A percentile compares a stretch with the other conserved stretches of the same genome.
Evolutionary conservation across 2,329 filamentous ascomycete genomes (phyloP).

Genomic region (Calonectria pteridis): DNA sequence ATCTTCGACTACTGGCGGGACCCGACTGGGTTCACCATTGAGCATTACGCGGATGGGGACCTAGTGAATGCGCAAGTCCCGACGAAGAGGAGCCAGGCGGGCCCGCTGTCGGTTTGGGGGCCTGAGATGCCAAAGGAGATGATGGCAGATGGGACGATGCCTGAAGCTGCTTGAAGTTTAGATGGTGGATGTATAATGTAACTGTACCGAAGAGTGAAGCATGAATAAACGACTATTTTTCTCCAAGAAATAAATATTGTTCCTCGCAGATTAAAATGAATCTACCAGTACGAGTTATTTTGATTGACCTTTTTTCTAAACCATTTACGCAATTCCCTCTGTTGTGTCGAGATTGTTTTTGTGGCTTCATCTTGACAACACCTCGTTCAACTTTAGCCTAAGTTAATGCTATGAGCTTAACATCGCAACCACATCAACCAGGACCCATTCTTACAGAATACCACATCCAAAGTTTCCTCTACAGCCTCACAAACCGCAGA

Average conservation of each 20-base stretch:
- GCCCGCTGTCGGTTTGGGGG: slow-evolving; percentile 7
- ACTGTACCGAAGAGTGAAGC: not conserved
- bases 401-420: too few species aligned
- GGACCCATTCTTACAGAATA: too few species aligned
- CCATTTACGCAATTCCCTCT: too few species aligned
- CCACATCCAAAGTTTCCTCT: too few species aligned
- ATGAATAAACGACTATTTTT: not conserved
- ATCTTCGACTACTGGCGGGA: slow-evolving; percentile 22
- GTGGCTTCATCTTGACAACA: too few species aligned
- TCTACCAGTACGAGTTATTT: too few species aligned
- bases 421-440: too few species aligned
- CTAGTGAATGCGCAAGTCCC: slow-evolving; percentile 58
- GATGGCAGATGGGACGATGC: not conserved
- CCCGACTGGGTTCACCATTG: slow-evolving; percentile 51
- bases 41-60: slow-evolving; percentile 74
- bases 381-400: too few species aligned
- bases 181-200: not conserved
- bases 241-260: not conserved
- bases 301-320: too few species aligned
- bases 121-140: not conserved
- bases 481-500: too few species aligned
- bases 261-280: too few species aligned
- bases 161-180: not conserved
- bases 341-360: too few species aligned
- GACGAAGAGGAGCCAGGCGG: not conserved